Conservation (phyloP, 2,329 filamentous ascomycete genomes). For the Microdochium trichocladiopsis region DNA sequence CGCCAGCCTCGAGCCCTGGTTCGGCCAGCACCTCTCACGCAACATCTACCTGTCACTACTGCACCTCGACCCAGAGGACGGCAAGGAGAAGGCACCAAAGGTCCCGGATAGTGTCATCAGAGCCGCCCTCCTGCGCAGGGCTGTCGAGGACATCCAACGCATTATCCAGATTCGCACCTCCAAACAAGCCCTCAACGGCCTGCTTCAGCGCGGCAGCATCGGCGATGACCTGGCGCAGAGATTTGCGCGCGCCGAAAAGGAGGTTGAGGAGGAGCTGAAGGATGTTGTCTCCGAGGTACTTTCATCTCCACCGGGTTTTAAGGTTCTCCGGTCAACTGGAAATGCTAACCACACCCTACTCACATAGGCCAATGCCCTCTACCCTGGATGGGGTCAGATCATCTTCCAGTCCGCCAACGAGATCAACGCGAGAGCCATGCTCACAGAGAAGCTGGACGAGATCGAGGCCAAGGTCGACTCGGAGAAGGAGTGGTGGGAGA, state of each 20-base stretch:
- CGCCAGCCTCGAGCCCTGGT: conserved; percentile 88
- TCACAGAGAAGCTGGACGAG: conserved; percentile 70
- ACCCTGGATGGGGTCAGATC: conserved; percentile 80
- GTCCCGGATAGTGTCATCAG: conserved; percentile 81
- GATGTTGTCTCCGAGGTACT: conserved; percentile 89
- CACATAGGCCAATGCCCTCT: conserved; percentile 77
- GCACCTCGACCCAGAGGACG: conserved; percentile 61
- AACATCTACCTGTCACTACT: conserved; percentile 92
- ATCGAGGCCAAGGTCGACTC: conserved; percentile 63
- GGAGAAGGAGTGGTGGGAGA: conserved; percentile 92
- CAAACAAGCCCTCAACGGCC: conserved; percentile 77
- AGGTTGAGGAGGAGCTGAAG: conserved; percentile 92
- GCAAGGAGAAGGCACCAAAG: conserved; percentile 58
- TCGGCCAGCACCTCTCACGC: conserved; percentile 80
- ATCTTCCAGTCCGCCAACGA: conserved; percentile 99
- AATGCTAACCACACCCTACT: neutral
- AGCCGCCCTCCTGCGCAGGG: conserved; percentile 80
- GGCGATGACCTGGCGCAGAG: conserved; percentile 95
- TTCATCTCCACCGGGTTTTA: too few relatives aligned
- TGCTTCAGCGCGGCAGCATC: conserved; percentile 85
- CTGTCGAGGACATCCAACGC: conserved; percentile 86
- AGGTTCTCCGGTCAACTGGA: too few relatives aligned
- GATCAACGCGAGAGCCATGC: conserved; percentile 75
- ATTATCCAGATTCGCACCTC: conserved; percentile 83
- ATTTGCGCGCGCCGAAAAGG: conserved; percentile 87